Base-by-base conservation (phyloP, 1,139 yeast species). In the Yamadazyma kanchanaburiensis region DNA sequence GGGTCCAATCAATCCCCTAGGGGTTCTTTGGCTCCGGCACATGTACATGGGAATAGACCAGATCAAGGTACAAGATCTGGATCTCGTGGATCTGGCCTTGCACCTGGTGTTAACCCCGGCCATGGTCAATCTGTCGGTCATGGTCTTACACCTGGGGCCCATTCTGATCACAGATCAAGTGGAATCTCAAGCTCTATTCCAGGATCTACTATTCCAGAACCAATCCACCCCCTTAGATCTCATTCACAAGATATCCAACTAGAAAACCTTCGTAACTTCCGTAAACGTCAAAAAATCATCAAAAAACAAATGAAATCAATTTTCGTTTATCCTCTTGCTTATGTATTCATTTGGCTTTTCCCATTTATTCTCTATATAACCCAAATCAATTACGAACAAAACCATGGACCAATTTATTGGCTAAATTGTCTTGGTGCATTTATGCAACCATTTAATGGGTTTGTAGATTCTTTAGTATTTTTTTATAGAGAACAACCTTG, bases 291-390 rank as follows among this genome's bases (percentile, higher is more conserved):
- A 42, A 57, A 69, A 22, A 70, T 76, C 42, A 84, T 88, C 34
- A 79, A 81, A 48, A 79, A 80, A 37, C 95, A 87, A 55, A 78
- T 86, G 72, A 79, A 79, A 43, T 70, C 83, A 12, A 81, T 88
- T 29, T 86, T 88, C 53, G 69, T 88, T 24, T 88, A 88, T 52
- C 96, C 96, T 2, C 61, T 82, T 24, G 84, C 95, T 1, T 88
- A 86, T 53, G 66, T 84, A 33, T 64, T 84, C 24, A 58, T 87
- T 28, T 87, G 96, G 95, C 51, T 81, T 11, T 80, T 85, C 42
- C 96, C 96, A 1, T 74, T 86, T 39, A 71, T 81, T n/a, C 69
- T 78, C 23, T 84, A 82, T 47, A 64, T 77, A 28, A 67, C 85
- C 6, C 85, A 79, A 51, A 51, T 67, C 39, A 58, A 62, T 29